These are phyloP conservation scores for Afroboletus lepidellus DNA, from an alignment of 1,284 basidiomycete genomes.

Conservation along the genomic window DNA sequence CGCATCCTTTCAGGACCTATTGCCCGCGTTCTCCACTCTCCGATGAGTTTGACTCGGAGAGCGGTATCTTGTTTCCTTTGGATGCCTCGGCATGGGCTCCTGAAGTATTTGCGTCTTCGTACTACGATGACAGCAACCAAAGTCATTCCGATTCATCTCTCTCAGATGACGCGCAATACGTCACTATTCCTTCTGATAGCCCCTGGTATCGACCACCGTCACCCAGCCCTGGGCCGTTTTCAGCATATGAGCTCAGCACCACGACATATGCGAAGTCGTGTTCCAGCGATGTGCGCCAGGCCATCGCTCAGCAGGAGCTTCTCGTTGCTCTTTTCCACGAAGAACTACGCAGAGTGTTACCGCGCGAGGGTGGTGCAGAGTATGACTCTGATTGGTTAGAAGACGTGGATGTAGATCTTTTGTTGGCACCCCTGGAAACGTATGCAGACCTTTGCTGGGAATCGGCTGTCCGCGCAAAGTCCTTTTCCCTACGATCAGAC, in stretches of 20 bases:
- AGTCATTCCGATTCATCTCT: slow-evolving; percentile 17
- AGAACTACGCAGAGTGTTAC: slow-evolving; percentile 26
- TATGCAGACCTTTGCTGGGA: slow-evolving; percentile 33
- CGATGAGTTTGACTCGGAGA: slow-evolving; percentile 23
- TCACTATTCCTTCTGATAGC: slow-evolving; percentile 30
- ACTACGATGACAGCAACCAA: slow-evolving; percentile 22
- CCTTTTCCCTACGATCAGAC: neutral
- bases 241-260: slow-evolving; percentile 19
- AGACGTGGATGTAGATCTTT: slow-evolving; percentile 27
- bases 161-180: slow-evolving; percentile 28
- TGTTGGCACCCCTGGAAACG: slow-evolving; percentile 27
- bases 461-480: slow-evolving; percentile 24
- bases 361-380: slow-evolving; percentile 6
- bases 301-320: slow-evolving; percentile 32
- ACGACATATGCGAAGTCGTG: slow-evolving; percentile 26
- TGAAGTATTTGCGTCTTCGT: slow-evolving; percentile 10
- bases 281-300: slow-evolving; percentile 33
- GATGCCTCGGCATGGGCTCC: slow-evolving; percentile 24
- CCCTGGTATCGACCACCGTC: slow-evolving; percentile 33
- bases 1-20: slow-evolving; percentile 20
- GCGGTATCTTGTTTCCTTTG: slow-evolving; percentile 15
- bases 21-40: slow-evolving; percentile 20
- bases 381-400: slow-evolving; percentile 31
- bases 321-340: slow-evolving; percentile 32
- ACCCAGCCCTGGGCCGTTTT: slow-evolving; percentile 18